Evolutionary conservation across 768 basidiomycete species (phyloP).

Genomic region (Mycena sanguinolenta): DNA sequence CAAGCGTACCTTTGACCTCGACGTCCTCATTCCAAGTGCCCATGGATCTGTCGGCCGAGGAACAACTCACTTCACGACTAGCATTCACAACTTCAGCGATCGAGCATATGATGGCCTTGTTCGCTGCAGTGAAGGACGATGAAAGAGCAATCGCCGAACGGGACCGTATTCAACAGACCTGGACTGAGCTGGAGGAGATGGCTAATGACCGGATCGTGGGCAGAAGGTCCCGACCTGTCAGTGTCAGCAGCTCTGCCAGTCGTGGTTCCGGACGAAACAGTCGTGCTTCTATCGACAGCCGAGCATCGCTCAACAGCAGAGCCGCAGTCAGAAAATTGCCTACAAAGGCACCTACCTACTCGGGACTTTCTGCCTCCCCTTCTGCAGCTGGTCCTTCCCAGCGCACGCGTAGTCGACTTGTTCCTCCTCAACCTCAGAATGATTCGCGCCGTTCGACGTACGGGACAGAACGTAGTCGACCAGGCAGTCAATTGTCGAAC

Average conservation of each 20-base stretch:
- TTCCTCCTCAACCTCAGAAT: conserved; percentile 49
- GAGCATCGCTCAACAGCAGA: conserved; percentile 60
- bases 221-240: conserved; percentile 74
- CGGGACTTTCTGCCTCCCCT: conserved; percentile 51
- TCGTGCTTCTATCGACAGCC: conserved; percentile 63
- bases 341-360: conserved; percentile 52
- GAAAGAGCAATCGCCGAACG: conserved; percentile 70
- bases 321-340: conserved; percentile 52
- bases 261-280: conserved; percentile 71
- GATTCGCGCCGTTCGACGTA: conserved; percentile 43
- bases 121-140: conserved; percentile 66
- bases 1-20: conserved; percentile 66
- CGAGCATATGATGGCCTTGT: conserved; percentile 58
- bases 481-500: conserved; percentile 71
- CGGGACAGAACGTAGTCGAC: conserved; percentile 63
- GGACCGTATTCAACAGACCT: conserved; percentile 81
- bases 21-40: conserved; percentile 63
- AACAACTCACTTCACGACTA: conserved; percentile 74
- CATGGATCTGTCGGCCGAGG: conserved; percentile 65
- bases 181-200: conserved; percentile 88
- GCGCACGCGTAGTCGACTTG: conserved; percentile 56
- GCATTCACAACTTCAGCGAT: conserved; percentile 71
- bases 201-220: conserved; percentile 73
- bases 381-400: conserved; percentile 48
- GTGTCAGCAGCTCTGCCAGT: conserved; percentile 69